A percentile compares a stretch with the other conserved stretches of the same genome.
phyloP scores from a whole-genome alignment of 257 asterid species.

The Solanum dulcamara region DNA sequence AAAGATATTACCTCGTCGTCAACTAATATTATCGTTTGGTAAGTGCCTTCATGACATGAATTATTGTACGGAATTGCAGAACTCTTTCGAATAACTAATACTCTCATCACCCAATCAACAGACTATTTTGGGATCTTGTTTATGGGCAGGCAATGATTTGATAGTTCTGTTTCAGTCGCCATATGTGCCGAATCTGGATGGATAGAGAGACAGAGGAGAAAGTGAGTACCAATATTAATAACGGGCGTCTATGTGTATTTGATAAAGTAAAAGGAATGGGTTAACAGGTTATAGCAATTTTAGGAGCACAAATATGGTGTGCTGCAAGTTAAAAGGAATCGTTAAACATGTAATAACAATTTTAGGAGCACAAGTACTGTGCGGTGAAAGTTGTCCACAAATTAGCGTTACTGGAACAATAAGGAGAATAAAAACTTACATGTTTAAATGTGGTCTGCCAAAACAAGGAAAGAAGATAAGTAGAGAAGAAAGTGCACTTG shows the following conservation, averaged over 20 bases:
- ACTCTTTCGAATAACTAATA: background rate
- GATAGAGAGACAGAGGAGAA: background rate
- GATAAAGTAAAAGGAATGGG: background rate
- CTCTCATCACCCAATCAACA: background rate
- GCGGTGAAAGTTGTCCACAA: no score
- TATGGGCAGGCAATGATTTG: background rate
- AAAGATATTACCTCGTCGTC: background rate
- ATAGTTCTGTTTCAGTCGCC: background rate
- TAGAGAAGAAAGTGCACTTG: no score
- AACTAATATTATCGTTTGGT: background rate
- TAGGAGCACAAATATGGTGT: no score
- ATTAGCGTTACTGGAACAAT: no score
- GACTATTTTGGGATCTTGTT: background rate
- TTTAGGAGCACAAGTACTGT: no score
- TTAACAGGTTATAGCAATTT: no score
- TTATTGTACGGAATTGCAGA: background rate
- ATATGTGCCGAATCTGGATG: background rate
- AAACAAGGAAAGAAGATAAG: no score
- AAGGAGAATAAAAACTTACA: no score
- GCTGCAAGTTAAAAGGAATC: no score
- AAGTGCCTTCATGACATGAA: background rate
- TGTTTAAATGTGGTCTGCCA: no score
- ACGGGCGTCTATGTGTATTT: background rate
- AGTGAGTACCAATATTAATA: background rate
- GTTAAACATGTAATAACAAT: no score